These are phyloP conservation scores for Parasitella parasitica DNA, from an alignment of 371 early-diverging fungal species.

Conservation along the genomic window DNA sequence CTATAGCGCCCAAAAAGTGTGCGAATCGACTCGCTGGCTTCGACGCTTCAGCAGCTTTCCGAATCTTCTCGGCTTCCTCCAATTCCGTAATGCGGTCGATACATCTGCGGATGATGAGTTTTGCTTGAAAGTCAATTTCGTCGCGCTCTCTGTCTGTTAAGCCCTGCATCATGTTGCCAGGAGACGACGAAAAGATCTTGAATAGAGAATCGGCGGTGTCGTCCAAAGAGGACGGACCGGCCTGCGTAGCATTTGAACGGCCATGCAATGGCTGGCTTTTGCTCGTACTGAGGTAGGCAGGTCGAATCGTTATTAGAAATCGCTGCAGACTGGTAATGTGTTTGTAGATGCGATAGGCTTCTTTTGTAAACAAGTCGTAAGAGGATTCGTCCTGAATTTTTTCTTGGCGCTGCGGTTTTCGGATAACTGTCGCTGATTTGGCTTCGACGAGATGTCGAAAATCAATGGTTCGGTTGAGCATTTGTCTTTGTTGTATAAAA, in stretches of 20 bases:
- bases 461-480: conserved; percentile 25
- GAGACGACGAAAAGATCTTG: conserved; percentile 38
- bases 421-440: conserved; percentile 1
- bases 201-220: conserved; percentile 25
- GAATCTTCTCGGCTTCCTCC: conserved; percentile 44
- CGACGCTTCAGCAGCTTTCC: conserved; percentile 15
- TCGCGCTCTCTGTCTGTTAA: conserved; percentile 56
- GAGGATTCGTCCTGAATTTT: conserved; percentile 14
- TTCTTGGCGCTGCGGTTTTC: neutral
- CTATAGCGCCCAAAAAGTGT: conserved; percentile 19
- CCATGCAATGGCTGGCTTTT: conserved; percentile 6
- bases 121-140: conserved; percentile 62
- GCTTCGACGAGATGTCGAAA: conserved; percentile 23
- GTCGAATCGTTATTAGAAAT: conserved; percentile 48
- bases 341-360: conserved; percentile 53
- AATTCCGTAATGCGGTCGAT: conserved; percentile 54
- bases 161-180: conserved; percentile 20
- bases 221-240: too few relatives aligned
- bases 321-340: conserved; percentile 43
- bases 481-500: too few relatives aligned
- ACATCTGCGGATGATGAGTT: conserved; percentile 52
- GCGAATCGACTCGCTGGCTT: conserved; percentile 15
- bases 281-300: conserved; percentile 42
- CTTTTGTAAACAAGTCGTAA: conserved; percentile 47
- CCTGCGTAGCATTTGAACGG: neutral